Base-by-base conservation (phyloP, 345 rosid genomes). In the Orychophragmus violaceus region DNA sequence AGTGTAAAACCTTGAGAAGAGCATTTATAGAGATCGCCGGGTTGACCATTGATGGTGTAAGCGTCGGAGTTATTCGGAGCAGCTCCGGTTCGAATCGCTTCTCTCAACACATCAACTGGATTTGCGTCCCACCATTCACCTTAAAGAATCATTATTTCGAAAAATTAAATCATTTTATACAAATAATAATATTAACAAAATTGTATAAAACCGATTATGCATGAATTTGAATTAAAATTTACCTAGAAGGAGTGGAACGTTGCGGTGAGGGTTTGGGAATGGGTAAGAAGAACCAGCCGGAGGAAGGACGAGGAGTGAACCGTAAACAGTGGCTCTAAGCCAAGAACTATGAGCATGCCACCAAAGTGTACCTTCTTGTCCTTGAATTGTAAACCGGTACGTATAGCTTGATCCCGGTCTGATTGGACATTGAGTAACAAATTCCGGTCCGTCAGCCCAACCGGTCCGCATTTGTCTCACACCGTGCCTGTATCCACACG, bases 331-430 rank as follows among this genome's bases (percentile, higher is more conserved):
- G 14, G 97, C 97, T 79, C 99, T 75, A 6, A 94, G 96, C 99
- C 99, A 94, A 0, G 97, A 86, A 68, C 99, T 94, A 42, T 94
- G 99, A 64, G 97, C 99, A 67, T 94, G 99, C 99, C 99, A 94
- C 99, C 99, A 94, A 12, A 94, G 64, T 2, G 99, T 94, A 35
- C 99, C 99, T 66, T 81, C 96, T 71, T 94, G 97, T 9, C 91
- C 97, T 74, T 88, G 75, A 57, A 94, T 78, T 0, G 93, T 94
- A 58, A 90, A 94, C 77, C 91, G 81, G 77, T 94, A 90, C 1
- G 91, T 88, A 84, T 87, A 94, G 44, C 86, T 94, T 28, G 80
- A 71, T 51, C 96, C 97, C 1, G 99, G 99, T 74, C 89, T 75
- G 17, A 94, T 88, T 11, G 99, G 99, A 48, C 99, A 94, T 44